Base-by-base conservation (phyloP, 2,329 filamentous ascomycete species). In the Ceratocystis papillata region DNA sequence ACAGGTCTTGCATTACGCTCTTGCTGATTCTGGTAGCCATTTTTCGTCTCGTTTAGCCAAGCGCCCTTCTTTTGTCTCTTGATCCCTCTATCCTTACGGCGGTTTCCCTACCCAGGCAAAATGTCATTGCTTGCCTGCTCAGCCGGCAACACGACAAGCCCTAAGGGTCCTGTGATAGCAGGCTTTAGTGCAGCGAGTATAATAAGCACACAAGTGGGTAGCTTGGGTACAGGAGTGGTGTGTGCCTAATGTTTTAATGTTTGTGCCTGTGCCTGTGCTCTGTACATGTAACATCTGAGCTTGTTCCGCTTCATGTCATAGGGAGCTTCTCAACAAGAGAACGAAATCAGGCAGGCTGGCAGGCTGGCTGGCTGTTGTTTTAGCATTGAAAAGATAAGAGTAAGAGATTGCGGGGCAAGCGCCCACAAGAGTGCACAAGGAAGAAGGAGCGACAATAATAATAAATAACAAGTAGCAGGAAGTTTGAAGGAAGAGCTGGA, bases 241-340 rank as follows among this genome's bases (percentile, higher is more conserved):
- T 8, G 28, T 59, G 55, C 28, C 33, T 20, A 8, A 20, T 62
- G 22, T 30, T 62, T 62, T 46, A 33, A 46, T 62, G 37, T 46
- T 46, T 62, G 60, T 62, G 60, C 60, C 37, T 62, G 60, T n/a
- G 59, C 59, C 60, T 62, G 60, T 62, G 60, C 60, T 46, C 44
- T 37, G n/a, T n/a, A 59, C 55, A 33, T 59, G 55, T 59, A 59
- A 59, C 55, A 59, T 59, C 55, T 59, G 55, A 59, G 55, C 55
- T 59, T 59, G 33, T 59, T 59, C 28, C 17, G 17, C 55, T 59
- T 59, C 28, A 37, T 33, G 30, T 59, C 55, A 59, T 17, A 28
- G 28, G 55, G 17, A 15, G 3, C 37, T 41, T 41, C 10, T 41
- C 37, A 41, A 15, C 37, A 41, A 41, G 37, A 41, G 37, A 41